These are phyloP conservation scores for Agaricus blazei DNA, from an alignment of 768 basidiomycete genomes.

Conservation along the genomic window DNA sequence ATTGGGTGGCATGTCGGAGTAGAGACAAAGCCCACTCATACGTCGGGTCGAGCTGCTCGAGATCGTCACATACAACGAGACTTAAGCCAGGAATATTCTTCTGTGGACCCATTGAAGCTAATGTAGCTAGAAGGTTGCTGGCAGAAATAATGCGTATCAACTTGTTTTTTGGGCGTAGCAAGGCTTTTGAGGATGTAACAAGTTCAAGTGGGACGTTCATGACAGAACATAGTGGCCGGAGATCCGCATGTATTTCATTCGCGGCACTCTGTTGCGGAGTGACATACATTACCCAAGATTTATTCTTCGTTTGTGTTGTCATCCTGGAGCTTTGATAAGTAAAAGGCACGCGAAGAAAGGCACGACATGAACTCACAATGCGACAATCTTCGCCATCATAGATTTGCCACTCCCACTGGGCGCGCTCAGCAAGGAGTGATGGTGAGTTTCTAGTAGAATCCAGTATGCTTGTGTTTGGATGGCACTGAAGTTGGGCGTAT, in stretches of 20 bases:
- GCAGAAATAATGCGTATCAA: conserved; percentile 57
- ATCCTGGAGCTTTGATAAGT: conserved; percentile 39
- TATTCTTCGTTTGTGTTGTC: conserved; percentile 34
- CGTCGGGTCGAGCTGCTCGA: conserved; percentile 73
- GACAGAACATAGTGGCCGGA: conserved; percentile 34
- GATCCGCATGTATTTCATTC: conserved; percentile 48
- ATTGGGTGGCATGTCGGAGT: conserved; percentile 59
- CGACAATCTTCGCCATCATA: conserved; percentile 57
- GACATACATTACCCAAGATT: conserved; percentile 61
- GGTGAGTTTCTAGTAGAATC: conserved; percentile 62
- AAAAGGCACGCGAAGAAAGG: not conserved
- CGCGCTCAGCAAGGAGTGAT: conserved; percentile 69
- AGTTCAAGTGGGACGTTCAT: conserved; percentile 36
- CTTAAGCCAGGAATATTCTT: conserved; percentile 38
- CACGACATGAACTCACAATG: conserved; percentile 55
- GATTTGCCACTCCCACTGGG: conserved; percentile 84
- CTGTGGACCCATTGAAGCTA: conserved; percentile 27
- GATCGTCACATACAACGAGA: conserved; percentile 76
- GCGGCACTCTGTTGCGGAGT: conserved; percentile 55
- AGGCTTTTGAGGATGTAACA: conserved; percentile 12
- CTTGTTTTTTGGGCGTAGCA: conserved; percentile 32
- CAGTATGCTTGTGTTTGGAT: conserved; percentile 91
- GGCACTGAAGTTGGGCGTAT: conserved; percentile 62
- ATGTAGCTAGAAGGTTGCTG: conserved; percentile 38
- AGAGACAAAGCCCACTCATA: conserved; percentile 85